These are phyloP conservation scores for Striga hermonthica DNA, from an alignment of 305 asterid species.

Conservation along the genomic window DNA sequence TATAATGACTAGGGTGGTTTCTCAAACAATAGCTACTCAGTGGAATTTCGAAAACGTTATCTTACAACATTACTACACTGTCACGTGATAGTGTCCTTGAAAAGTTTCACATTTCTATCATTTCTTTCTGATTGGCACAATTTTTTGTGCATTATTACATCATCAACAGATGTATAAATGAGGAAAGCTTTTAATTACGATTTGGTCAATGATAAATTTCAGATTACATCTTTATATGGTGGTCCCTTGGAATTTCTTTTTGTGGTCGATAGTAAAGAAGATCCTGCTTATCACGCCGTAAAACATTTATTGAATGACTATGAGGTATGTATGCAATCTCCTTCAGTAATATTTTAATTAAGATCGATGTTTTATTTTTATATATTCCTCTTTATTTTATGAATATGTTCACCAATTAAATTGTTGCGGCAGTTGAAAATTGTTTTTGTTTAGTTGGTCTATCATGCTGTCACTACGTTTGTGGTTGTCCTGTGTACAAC, in stretches of 20 bases:
- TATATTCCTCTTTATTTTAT: slow-evolving; percentile 9
- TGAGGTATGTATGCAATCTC: slow-evolving; percentile 38
- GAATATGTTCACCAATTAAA: background rate
- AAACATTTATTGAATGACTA: slow-evolving; percentile 55
- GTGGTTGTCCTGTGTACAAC: background rate
- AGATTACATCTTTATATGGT: slow-evolving; percentile 82
- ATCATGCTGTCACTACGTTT: slow-evolving; percentile 7
- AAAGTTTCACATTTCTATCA: background rate
- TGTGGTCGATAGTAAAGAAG: slow-evolving; percentile 68
- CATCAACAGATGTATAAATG: slow-evolving; percentile 21
- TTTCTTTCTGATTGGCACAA: background rate
- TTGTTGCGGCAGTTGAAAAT: background rate
- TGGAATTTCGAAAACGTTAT: background rate
- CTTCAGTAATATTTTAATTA: background rate
- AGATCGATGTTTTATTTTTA: background rate
- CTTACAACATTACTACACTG: background rate
- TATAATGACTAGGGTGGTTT: background rate
- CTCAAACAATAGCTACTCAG: slow-evolving; percentile 8
- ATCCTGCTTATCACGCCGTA: slow-evolving; percentile 76
- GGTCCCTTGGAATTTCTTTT: slow-evolving; percentile 79
- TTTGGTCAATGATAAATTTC: slow-evolving; percentile 34
- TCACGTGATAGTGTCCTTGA: background rate
- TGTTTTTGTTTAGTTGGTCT: background rate
- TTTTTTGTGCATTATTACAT: background rate
- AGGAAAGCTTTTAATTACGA: slow-evolving; percentile 11